Evolutionary conservation across 208 protist species (phyloP), one percentile per base, ranked within the genome.

Genomic region (Leishmania gerbilli): DNA sequence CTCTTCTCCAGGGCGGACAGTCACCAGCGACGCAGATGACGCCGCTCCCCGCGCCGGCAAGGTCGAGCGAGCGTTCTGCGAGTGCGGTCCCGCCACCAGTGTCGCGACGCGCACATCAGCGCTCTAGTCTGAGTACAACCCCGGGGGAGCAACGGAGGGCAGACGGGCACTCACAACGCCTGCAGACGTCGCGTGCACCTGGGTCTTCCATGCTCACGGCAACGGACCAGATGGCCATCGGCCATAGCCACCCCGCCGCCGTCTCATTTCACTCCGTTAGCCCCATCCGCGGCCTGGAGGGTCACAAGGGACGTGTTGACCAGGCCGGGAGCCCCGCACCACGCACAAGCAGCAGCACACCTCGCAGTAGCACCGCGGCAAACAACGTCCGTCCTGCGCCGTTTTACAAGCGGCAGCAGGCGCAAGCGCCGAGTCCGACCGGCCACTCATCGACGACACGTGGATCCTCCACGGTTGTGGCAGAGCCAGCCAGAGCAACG

Each of bases 321-420:
- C 40, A 17, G 27, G 9, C 62, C 40, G 31, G 24, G 40, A 49
- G 8, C 68, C 7, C 45, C 51, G 51, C 72, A 45, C 72, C 9
- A 15, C 56, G 1, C 7, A 24, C 53, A 53, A 34, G 13, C 56
- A 42, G 13, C 40, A 67, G 2, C 21, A 37, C 24, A 1, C 51
- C 68, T 21, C 58, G 49, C 81, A 77, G 74, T 49, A 55, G 47
- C 56, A 49, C 77, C 24, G 17, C 31, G 7, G 27, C 47, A n/a
- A 42, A 60, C 21, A 79, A 40, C 69, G 2, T 55, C 76, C 62
- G 8, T 42, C 37, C 60, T 47, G 58, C 64, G 42, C 81, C 62
- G 58, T 47, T 65, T n/a, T 53, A 81, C 51, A 68, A 42, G 77
- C 81, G 71, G 37, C 76, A 80, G 62, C 68, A 77, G 71, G 79